A percentile compares a stretch with the other conserved stretches of the same genome.
Evolutionary conservation across 1,139 yeast species (phyloP).

Genomic region (Kurtzmaniella quercitrusa): DNA sequence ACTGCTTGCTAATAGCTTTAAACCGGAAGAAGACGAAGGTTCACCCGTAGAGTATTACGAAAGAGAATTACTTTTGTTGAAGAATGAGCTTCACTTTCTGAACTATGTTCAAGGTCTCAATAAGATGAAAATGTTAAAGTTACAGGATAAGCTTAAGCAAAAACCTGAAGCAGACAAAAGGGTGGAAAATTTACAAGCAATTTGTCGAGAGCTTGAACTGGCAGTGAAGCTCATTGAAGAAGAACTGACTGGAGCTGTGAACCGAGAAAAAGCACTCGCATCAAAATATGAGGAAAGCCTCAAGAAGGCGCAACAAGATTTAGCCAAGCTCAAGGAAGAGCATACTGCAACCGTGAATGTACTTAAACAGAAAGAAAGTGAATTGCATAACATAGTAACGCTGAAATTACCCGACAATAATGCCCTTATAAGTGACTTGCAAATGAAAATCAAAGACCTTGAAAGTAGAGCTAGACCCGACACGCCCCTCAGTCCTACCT

Average conservation of each 20-base stretch:
- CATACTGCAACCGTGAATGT: neutral
- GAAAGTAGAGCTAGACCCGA: neutral
- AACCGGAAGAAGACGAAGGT: slow-evolving; percentile 14
- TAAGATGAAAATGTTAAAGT: slow-evolving; percentile 42
- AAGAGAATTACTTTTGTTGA: slow-evolving; percentile 53
- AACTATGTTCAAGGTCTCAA: slow-evolving; percentile 52
- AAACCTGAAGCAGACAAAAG: neutral
- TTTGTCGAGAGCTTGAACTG: slow-evolving; percentile 1
- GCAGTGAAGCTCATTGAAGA: slow-evolving; percentile 1
- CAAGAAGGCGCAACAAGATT: slow-evolving; percentile 3
- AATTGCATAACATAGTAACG: neutral
- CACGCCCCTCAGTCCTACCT: neutral
- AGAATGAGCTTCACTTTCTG: slow-evolving; percentile 63
- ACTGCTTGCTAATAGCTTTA: neutral
- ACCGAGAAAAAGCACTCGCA: neutral
- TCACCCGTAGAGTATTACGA: slow-evolving; percentile 43
- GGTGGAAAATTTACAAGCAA: neutral
- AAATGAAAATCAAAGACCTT: slow-evolving; percentile 1
- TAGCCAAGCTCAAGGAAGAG: neutral
- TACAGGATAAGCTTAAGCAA: slow-evolving; percentile 22
- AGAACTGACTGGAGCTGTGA: neutral
- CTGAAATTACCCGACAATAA: neutral
- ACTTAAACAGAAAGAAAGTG: neutral
- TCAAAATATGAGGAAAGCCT: slow-evolving; percentile 8
- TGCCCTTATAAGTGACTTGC: slow-evolving; percentile 1